Conservation (phyloP, 768 basidiomycete species). For the Mycena chlorophos region DNA sequence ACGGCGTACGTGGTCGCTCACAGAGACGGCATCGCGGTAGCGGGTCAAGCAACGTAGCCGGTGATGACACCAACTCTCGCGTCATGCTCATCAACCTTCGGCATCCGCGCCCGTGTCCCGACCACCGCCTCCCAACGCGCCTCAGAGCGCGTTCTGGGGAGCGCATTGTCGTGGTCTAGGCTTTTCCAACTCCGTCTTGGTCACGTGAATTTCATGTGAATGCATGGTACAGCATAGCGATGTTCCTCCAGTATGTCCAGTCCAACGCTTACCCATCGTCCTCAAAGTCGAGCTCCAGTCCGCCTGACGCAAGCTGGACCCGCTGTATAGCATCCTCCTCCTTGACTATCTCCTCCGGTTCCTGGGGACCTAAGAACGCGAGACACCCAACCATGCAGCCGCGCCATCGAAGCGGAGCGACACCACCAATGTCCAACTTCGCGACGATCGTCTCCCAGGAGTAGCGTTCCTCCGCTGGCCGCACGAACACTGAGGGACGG, state of each 20-base stretch:
- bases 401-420: constrained; percentile 64
- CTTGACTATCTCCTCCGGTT: constrained; percentile 17
- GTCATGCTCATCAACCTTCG: no score
- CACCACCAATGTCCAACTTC: constrained; percentile 50
- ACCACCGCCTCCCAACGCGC: no score
- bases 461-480: constrained; percentile 59
- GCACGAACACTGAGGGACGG: constrained; percentile 46
- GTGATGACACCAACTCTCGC: no score
- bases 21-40: constrained; percentile 1
- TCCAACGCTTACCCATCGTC: constrained; percentile 10
- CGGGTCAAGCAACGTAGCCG: no score
- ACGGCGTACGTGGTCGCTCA: neutral
- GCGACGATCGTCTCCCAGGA: constrained; percentile 64
- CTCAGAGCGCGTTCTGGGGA: no score
- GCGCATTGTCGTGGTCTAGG: no score
- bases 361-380: constrained; percentile 47
- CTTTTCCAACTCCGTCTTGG: no score
- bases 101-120: no score
- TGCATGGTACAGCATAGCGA: neutral
- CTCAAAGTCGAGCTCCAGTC: constrained; percentile 17
- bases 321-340: constrained; percentile 8
- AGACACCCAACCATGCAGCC: constrained; percentile 68
- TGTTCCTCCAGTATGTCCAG: no score
- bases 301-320: constrained; percentile 2
- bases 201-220: no score